Evolutionary conservation across 306 rosid genomes (phyloP).

Genomic region (Cyclanthera cordifolia): DNA sequence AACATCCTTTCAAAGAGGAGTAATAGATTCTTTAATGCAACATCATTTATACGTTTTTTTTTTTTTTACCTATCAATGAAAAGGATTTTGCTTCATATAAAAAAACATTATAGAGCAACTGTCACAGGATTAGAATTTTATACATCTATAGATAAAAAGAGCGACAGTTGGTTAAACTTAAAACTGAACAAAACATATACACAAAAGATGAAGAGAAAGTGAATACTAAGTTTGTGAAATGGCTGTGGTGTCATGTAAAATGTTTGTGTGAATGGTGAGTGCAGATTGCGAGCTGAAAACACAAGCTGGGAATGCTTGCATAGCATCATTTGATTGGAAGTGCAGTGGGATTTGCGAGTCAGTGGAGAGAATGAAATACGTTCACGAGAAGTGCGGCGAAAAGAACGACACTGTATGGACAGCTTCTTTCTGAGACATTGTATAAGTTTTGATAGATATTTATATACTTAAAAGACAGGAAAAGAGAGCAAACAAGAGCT

Average conservation of each 20-base stretch:
- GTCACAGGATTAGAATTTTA: too few relatives aligned
- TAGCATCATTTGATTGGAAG: constrained; percentile 9
- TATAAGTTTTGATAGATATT: too few relatives aligned
- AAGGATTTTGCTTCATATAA: too few relatives aligned
- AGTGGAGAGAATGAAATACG: constrained; percentile 11
- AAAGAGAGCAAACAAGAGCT: too few relatives aligned
- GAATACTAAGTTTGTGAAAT: neutral
- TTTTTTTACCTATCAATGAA: too few relatives aligned
- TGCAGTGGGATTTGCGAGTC: constrained; percentile 10
- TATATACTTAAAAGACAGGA: too few relatives aligned
- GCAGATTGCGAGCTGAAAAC: constrained; percentile 11
- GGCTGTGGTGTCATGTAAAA: neutral
- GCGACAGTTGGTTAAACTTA: neutral
- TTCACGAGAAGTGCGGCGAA: constrained; percentile 10
- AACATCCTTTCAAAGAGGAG: too few relatives aligned
- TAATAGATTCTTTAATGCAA: too few relatives aligned
- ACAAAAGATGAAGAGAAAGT: neutral
- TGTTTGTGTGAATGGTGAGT: neutral
- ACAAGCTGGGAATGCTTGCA: constrained; percentile 1
- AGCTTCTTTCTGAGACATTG: too few relatives aligned
- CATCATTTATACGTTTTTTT: too few relatives aligned
- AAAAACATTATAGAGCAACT: too few relatives aligned
- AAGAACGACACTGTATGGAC: neutral
- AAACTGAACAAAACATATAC: neutral
- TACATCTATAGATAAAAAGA: neutral